Evolutionary conservation across 228 moss, liverwort and hornwort genomes (phyloP).

Genomic region (Sphagnum fallax): DNA sequence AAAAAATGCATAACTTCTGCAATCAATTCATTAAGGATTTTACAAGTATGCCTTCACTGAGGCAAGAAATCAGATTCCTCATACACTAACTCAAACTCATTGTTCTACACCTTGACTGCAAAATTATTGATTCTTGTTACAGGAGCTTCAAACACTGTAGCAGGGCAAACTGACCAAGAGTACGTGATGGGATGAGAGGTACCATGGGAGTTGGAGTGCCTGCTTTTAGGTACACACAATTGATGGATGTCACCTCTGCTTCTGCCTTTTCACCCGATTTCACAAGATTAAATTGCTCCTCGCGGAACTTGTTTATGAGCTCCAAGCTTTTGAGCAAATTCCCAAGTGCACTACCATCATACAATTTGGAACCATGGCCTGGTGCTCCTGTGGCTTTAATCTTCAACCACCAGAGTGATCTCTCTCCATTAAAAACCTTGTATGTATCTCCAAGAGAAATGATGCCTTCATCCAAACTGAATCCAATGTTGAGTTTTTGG

Average conservation of each 20-base stretch:
- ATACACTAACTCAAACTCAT: too few relatives aligned
- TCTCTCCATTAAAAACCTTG: slow-evolving; percentile 50
- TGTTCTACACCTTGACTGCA: too few relatives aligned
- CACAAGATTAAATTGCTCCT: slow-evolving; percentile 33
- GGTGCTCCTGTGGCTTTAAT: slow-evolving; percentile 45
- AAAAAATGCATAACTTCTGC: too few relatives aligned
- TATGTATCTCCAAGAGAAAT: slow-evolving; percentile 38
- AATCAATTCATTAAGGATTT: too few relatives aligned
- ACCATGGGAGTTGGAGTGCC: slow-evolving; percentile 47
- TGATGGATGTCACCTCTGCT: slow-evolving; percentile 69
- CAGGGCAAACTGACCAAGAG: too few relatives aligned
- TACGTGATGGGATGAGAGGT: neutral
- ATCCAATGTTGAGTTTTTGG: slow-evolving; percentile 39
- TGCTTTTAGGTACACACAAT: slow-evolving; percentile 63
- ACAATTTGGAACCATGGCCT: slow-evolving; percentile 51
- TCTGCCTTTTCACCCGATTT: slow-evolving; percentile 50
- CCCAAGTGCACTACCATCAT: slow-evolving; percentile 56
- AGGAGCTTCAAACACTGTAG: too few relatives aligned
- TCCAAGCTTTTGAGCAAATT: slow-evolving; percentile 53
- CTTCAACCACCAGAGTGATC: slow-evolving; percentile 46
- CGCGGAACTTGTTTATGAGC: slow-evolving; percentile 35
- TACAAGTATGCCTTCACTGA: too few relatives aligned
- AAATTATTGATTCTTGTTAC: too few relatives aligned
- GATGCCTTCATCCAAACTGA: slow-evolving; percentile 64
- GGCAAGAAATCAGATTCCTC: too few relatives aligned